These are phyloP conservation scores for Exutisphaerella laricina DNA, from an alignment of 2,329 filamentous ascomycete genomes.

Conservation along the genomic window DNA sequence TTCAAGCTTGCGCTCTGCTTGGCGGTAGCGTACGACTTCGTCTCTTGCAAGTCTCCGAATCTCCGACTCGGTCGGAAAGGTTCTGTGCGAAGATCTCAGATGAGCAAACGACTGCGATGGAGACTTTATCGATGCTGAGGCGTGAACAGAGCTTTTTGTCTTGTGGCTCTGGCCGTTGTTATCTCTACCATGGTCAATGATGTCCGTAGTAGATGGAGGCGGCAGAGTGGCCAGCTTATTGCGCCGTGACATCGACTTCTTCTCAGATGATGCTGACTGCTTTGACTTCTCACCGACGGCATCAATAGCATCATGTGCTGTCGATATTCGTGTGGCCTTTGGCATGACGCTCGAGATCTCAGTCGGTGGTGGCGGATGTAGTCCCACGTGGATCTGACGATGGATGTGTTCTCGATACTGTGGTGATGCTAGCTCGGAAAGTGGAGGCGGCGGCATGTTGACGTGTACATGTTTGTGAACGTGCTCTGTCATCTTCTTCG, in stretches of 20 bases:
- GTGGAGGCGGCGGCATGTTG: slow-evolving; percentile 7
- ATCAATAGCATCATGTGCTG: slow-evolving; percentile 18
- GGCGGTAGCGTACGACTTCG: slow-evolving; percentile 31
- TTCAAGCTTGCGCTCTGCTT: slow-evolving; percentile 32
- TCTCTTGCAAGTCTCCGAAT: slow-evolving; percentile 32
- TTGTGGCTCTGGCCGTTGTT: not conserved
- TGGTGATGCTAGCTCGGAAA: not conserved
- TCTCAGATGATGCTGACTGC: not conserved
- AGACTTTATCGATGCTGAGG: not conserved
- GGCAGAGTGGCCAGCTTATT: not conserved
- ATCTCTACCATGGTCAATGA: not conserved
- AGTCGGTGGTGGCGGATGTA: not conserved
- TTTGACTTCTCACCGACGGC: slow-evolving; percentile 9
- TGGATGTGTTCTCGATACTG: not conserved
- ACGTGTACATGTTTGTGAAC: slow-evolving; percentile 14
- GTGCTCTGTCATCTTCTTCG: slow-evolving; percentile 5
- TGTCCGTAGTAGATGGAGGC: not conserved
- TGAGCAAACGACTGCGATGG: not conserved
- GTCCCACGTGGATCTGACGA: not conserved
- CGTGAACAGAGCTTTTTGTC: not conserved
- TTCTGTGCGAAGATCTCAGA: not conserved
- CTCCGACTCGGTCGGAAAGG: slow-evolving; percentile 15
- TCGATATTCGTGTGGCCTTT: slow-evolving; percentile 8
- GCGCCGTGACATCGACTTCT: not conserved
- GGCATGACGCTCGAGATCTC: not conserved